These are phyloP conservation scores for Rhizophora apiculata DNA, from an alignment of 345 rosid genomes.

Conservation along the genomic window DNA sequence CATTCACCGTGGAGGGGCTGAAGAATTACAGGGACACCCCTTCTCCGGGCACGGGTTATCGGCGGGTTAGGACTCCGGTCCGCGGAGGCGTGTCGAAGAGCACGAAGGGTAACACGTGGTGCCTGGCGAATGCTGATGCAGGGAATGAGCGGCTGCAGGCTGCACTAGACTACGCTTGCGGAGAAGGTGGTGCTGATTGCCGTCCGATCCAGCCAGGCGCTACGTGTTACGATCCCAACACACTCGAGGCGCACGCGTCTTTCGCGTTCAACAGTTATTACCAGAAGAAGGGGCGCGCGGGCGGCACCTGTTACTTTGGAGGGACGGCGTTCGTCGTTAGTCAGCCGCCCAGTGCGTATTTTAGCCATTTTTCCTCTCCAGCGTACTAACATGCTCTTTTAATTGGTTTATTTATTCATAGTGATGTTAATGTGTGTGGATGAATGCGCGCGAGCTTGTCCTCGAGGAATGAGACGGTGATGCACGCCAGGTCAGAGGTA, in stretches of 20 bases:
- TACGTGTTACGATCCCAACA: conserved; percentile 61
- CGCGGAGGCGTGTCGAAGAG: conserved; percentile 22
- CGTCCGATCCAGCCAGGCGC: conserved; percentile 68
- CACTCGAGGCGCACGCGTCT: conserved; percentile 73
- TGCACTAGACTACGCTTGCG: conserved; percentile 75
- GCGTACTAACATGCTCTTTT: not conserved
- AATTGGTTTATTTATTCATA: not conserved
- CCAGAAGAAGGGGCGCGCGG: conserved; percentile 59
- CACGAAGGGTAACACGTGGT: conserved; percentile 65
- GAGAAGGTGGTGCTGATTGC: conserved; percentile 91
- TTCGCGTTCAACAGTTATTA: conserved; percentile 88
- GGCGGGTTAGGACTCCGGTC: conserved; percentile 9
- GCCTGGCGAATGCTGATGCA: conserved; percentile 53
- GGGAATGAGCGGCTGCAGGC: conserved; percentile 50
- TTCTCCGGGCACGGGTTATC: conserved; percentile 1
- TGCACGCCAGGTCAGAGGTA: conserved; percentile 9
- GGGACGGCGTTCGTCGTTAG: conserved; percentile 66
- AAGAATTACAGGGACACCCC: conserved; percentile 30
- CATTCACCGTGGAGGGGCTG: conserved; percentile 59
- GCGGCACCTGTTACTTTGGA: conserved; percentile 68
- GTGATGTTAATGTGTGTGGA: no score
- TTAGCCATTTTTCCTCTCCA: conserved; percentile 2
- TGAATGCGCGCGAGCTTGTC: not conserved
- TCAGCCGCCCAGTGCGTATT: conserved; percentile 59
- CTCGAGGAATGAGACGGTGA: not conserved